Evolutionary conservation across 164 flowering plant genomes (phyloP).

Genomic region (Nelumbo lutea): DNA sequence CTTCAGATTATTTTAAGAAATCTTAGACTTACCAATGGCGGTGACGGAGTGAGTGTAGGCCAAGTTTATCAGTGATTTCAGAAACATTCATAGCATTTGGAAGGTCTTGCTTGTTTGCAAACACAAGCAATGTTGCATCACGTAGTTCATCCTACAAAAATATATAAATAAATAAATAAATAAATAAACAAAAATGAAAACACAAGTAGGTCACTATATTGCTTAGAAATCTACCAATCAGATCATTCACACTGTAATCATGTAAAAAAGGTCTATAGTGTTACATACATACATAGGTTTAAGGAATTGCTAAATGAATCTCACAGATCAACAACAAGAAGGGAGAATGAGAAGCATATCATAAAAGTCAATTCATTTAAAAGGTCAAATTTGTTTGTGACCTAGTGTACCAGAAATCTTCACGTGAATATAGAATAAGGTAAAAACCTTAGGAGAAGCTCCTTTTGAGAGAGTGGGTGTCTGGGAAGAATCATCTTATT

Average conservation of each 20-base stretch:
- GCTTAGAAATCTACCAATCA: not conserved
- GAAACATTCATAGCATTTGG: slow-evolving; percentile 42
- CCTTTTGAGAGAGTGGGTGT: too few species aligned
- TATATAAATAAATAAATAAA: too few species aligned
- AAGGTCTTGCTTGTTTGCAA: slow-evolving; percentile 62
- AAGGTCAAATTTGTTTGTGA: too few species aligned
- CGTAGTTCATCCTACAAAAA: slow-evolving; percentile 36
- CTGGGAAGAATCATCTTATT: too few species aligned
- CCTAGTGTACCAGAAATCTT: too few species aligned
- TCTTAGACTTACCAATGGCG: slow-evolving; percentile 33
- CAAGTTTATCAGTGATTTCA: slow-evolving; percentile 54
- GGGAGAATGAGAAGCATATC: too few species aligned
- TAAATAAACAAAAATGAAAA: not conserved
- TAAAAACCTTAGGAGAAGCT: too few species aligned
- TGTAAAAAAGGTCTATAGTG: not conserved
- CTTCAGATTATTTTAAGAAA: not conserved
- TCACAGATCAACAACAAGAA: too few species aligned
- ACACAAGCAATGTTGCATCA: slow-evolving; percentile 37
- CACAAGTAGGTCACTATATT: not conserved
- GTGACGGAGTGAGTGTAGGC: slow-evolving; percentile 40
- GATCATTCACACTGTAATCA: not conserved
- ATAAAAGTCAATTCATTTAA: too few species aligned
- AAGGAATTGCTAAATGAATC: too few species aligned
- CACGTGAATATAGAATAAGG: too few species aligned
- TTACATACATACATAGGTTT: too few species aligned